Evolutionary conservation across 345 rosid species (phyloP), one percentile per base, ranked within the genome.

Genomic region (Aquilaria malaccensis): DNA sequence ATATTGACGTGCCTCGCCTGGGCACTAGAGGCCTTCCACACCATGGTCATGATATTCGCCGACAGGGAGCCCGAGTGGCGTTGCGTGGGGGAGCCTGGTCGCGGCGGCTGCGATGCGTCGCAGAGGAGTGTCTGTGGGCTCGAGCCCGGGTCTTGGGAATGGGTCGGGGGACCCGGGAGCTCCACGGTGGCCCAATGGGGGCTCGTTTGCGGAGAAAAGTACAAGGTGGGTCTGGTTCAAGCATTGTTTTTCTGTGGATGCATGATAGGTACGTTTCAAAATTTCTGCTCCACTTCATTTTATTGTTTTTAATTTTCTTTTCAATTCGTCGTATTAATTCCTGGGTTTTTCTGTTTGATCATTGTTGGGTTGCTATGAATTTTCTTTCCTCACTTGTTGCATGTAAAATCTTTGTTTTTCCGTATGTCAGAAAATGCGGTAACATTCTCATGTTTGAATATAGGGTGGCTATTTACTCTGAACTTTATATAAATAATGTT

Each of bases 41-140:
- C 96, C 45, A 93, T 93, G 98, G 97, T 87, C 6, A 84, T 93
- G 89, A 93, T 93, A 48, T 93, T 89, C 64, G 91, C 96, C 5
- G 98, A 93, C 72, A 79, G 80, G 11, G 89, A 89, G 52, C 96
- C 94, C 4, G 78, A 37, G 0, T 83, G 86, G 79, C 62, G 70
- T 9, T 87, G 96, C 31, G 29, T 67, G 30, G 71, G 50, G 32
- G 69, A 52, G 7, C 14, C 62, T 11, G 45, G 49, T 2, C 52
- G 58, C 0, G 55, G 70, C 45, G 87, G 79, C 46, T 86, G 96
- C 64, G 72, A 63, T 49, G 76, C 65, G 56, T 56, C 56, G 47
- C 70, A 65, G 2, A 67, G 59, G 9, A 75, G 70, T 5, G 63
- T 76, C 6, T 88, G 96, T 12, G 83, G 71, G 53, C 41, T 79